Conservation (phyloP, 257 asterid genomes). For the Solanum gracilifrons region DNA sequence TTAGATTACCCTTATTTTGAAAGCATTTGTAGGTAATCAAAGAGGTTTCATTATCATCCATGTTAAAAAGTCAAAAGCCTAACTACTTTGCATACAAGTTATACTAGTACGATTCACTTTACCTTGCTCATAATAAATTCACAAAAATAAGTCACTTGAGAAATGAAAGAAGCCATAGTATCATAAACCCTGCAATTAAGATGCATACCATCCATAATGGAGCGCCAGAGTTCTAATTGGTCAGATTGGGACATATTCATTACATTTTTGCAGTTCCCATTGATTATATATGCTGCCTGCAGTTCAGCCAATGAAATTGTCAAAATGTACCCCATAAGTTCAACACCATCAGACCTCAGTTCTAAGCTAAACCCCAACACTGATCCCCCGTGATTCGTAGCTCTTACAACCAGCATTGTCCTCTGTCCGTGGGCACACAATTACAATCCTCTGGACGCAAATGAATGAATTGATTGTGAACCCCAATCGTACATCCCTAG, state of each 20-base stretch:
- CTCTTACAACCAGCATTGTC: background rate
- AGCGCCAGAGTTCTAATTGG: conserved; percentile 88
- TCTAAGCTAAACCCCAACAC: background rate
- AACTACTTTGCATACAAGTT: background rate
- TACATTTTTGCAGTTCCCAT: conserved; percentile 89
- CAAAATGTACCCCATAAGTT: background rate
- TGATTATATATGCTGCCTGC: conserved; percentile 90
- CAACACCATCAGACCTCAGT: background rate
- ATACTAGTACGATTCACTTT: background rate
- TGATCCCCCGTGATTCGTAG: background rate
- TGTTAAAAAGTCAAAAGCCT: background rate
- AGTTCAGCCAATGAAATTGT: conserved; percentile 6
- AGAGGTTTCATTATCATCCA: background rate
- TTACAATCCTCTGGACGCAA: background rate
- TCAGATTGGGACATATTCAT: conserved; percentile 96
- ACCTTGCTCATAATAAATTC: background rate
- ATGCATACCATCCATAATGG: conserved; percentile 63
- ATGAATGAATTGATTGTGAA: background rate
- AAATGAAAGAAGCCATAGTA: background rate
- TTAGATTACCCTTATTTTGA: background rate
- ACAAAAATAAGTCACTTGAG: background rate
- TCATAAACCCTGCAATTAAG: background rate
- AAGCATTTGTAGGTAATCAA: background rate
- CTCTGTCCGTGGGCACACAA: background rate
- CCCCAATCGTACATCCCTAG: background rate